Evolutionary conservation across 2,329 filamentous ascomycete genomes (phyloP).

Genomic region (Helminthosporium solani): DNA sequence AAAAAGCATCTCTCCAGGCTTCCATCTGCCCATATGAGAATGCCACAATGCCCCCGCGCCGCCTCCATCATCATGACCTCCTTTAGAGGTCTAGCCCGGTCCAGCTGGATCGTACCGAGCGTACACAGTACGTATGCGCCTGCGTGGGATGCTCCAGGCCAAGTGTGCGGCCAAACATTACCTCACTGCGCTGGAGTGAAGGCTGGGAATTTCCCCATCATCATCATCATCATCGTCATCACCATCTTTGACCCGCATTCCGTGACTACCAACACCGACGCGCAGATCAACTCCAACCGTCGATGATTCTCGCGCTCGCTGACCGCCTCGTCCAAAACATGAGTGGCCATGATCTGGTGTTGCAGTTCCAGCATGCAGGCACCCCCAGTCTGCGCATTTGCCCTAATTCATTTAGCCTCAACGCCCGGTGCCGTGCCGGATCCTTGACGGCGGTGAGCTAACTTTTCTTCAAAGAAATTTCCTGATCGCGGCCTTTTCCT

Average conservation of each 20-base stretch:
- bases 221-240: no score
- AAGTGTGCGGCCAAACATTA: neutral
- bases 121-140: neutral
- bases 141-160: neutral
- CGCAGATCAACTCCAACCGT: neutral
- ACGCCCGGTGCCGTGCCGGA: constrained; percentile 19
- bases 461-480: constrained; percentile 15
- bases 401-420: constrained; percentile 34
- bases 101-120: neutral
- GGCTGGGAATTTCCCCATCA: no score
- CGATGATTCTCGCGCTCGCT: constrained; percentile 24
- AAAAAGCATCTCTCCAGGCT: neutral
- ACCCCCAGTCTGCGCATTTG: constrained; percentile 28
- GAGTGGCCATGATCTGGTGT: constrained; percentile 31
- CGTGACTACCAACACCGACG: neutral
- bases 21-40: no score
- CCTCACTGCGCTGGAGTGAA: neutral
- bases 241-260: neutral
- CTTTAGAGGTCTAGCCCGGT: neutral
- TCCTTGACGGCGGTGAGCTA: constrained; percentile 32
- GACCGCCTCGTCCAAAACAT: constrained; percentile 25
- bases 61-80: neutral
- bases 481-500: constrained; percentile 10
- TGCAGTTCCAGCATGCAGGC: constrained; percentile 31
- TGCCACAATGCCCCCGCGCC: neutral